Evolutionary conservation across 2,329 filamentous ascomycete genomes (phyloP).

Genomic region (Plenodomus biglobosus): DNA sequence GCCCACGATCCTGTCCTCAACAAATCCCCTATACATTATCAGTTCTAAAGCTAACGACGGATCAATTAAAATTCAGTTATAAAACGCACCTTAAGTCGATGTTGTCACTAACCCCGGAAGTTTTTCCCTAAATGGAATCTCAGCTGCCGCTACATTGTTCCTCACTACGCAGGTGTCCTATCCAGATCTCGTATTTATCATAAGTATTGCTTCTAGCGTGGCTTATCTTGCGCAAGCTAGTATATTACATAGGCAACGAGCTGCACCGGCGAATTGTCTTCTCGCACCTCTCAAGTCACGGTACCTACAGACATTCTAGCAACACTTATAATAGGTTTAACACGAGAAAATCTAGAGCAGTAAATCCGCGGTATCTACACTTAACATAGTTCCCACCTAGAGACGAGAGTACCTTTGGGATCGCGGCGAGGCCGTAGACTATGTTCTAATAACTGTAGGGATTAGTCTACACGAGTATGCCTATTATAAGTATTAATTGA

Average conservation of each 20-base stretch:
- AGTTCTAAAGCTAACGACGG: background rate
- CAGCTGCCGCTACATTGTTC: conserved; percentile 28
- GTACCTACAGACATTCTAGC: conserved; percentile 36
- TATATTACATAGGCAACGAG: conserved; percentile 29
- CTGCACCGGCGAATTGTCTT: conserved; percentile 29
- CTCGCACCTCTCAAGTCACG: conserved; percentile 29
- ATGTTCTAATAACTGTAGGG: conserved; percentile 31
- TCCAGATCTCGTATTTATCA: conserved; percentile 27
- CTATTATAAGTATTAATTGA: conserved; percentile 22
- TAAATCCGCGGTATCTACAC: conserved; percentile 31
- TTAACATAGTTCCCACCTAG: conserved; percentile 39
- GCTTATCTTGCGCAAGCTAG: conserved; percentile 32
- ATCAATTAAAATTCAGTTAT: conserved; percentile 40
- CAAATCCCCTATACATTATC: background rate
- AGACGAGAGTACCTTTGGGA: conserved; percentile 45
- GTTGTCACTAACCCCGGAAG: conserved; percentile 41
- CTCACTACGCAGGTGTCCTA: conserved; percentile 30
- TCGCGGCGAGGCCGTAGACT: conserved; percentile 34
- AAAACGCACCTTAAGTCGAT: conserved; percentile 40
- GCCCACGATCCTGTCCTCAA: conserved; percentile 17
- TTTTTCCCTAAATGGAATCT: conserved; percentile 25
- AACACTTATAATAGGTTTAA: conserved; percentile 31
- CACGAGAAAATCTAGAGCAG: conserved; percentile 41
- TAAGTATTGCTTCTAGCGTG: conserved; percentile 39
- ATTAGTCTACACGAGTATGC: conserved; percentile 28